Evolutionary conservation across 2,329 filamentous ascomycete genomes (phyloP), one percentile per base, ranked within the genome.

Genomic region (Colletotrichum sp.): DNA sequence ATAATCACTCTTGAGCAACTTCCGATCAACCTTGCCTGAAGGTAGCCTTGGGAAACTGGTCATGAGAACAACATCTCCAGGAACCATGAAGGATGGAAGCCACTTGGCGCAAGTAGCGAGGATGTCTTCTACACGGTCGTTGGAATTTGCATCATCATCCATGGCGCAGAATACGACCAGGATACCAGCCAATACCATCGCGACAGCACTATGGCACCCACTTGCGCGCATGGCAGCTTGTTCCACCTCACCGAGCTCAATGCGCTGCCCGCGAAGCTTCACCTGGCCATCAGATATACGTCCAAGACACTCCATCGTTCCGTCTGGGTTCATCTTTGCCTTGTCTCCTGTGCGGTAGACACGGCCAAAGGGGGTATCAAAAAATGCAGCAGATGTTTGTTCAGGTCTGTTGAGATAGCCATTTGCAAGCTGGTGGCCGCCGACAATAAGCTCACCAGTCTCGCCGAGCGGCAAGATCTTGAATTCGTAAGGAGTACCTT

Each of bases 291-390:
- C 91, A 3, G 91, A 90, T 15, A 98, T 93, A 13, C 96, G 93
- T 0, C 96, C 96, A 39, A 96, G 88, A 80, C 95, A 98, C 82
- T 98, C 94, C n/a, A 98, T 88, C 0, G 89, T 91, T 1, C 95
- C 95, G 76, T 94, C 89, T 0, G 88, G 79, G 3, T 90, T 89
- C 65, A 98, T 88, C 26, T 91, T 90, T 6, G 94, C 96, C 81
- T 94, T 95, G 84, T 98, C 96, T 1, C 96, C 96, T 1, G 96
- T 98, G 34, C 95, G 90, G 83, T 98, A 98, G 0, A 98, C 86
- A 5, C 89, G 88, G 5, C 95, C 96, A 81, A 92, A 93, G 0
- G 88, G 85, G 30, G 93, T 92, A 1, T 92, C 82, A 16, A 98
- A 86, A 80, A 98, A 98, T 0, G 92, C 93, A 21, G 89, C 86